A percentile compares a stretch with the other conserved stretches of the same genome.
Conservation (phyloP, 2,329 filamentous ascomycete genomes). For the Sclerotinia minor region DNA sequence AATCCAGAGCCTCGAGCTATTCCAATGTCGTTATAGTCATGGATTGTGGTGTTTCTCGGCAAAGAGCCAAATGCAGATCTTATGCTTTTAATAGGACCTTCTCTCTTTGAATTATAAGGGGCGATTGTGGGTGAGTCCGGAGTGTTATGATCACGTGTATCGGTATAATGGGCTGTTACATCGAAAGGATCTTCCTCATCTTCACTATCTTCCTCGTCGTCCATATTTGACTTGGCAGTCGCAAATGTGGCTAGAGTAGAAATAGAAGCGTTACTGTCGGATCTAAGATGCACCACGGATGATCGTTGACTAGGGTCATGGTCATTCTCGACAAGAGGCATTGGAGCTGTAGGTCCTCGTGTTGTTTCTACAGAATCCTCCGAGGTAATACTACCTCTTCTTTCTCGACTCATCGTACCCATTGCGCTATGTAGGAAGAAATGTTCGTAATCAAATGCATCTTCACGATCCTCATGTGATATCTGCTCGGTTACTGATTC, state of each 20-base stretch:
- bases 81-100: constrained; percentile 33
- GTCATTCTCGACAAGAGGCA: constrained; percentile 5
- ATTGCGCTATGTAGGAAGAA: constrained; percentile 94
- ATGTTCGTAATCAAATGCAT: constrained; percentile 95
- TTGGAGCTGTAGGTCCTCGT: constrained; percentile 44
- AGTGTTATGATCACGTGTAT: background rate
- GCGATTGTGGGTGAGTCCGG: constrained; percentile 9
- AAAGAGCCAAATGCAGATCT: constrained; percentile 38
- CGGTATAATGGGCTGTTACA: background rate
- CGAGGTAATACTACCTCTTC: constrained; percentile 55
- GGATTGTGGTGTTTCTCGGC: constrained; percentile 24
- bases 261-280: constrained; percentile 58
- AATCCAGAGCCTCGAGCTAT: constrained; percentile 30
- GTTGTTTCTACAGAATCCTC: constrained; percentile 64
- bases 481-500: constrained; percentile 59
- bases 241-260: constrained; percentile 64
- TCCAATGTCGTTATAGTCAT: constrained; percentile 25
- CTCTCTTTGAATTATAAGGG: constrained; percentile 16
- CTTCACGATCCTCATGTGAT: constrained; percentile 88
- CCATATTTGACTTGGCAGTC: constrained; percentile 58
- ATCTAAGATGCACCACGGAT: constrained; percentile 48
- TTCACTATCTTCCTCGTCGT: constrained; percentile 43
- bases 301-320: constrained; percentile 29
- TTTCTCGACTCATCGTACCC: constrained; percentile 67
- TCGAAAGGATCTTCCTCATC: constrained; percentile 41